Percentiles rank a stretch among this genome's conserved stretches.
These are phyloP conservation scores for Picocystis sp. DNA, from an alignment of 163 green algal species.

Conservation along the genomic window DNA sequence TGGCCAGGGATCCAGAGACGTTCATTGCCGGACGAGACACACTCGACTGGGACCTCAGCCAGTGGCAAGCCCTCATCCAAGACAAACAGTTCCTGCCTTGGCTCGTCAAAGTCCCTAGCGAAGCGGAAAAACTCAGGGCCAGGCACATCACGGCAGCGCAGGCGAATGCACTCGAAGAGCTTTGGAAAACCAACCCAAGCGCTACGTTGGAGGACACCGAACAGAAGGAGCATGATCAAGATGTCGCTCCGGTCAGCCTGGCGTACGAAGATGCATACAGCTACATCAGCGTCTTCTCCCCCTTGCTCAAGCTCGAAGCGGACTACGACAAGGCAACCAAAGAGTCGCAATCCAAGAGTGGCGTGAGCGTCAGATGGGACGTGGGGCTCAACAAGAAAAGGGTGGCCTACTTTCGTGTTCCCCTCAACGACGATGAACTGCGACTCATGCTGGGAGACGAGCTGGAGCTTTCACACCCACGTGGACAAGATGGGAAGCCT, in stretches of 20 bases:
- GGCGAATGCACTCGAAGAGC: conserved; percentile 69
- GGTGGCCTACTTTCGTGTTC: conserved; percentile 75
- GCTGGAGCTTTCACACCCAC: conserved; percentile 58
- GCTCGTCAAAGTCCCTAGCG: conserved; percentile 60
- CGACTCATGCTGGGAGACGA: conserved; percentile 70
- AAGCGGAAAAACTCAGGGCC: conserved; percentile 50
- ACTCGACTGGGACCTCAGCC: conserved; percentile 63
- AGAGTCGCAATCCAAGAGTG: conserved; percentile 60
- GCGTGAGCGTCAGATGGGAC: conserved; percentile 77
- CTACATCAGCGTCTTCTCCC: conserved; percentile 71
- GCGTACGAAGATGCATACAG: conserved; percentile 32
- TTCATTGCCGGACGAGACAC: conserved; percentile 38
- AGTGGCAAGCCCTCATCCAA: conserved; percentile 60
- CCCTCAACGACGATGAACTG: conserved; percentile 44
- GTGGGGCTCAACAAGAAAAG: conserved; percentile 73
- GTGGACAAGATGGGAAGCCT: conserved; percentile 30
- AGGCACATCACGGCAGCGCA: conserved; percentile 47
- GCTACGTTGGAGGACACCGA: conserved; percentile 64
- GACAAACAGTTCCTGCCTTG: conserved; percentile 77
- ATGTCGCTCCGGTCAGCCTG: conserved; percentile 18
- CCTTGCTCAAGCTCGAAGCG: conserved; percentile 82
- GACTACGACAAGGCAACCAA: conserved; percentile 88
- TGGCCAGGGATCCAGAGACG: conserved; percentile 57
- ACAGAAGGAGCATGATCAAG: conserved; percentile 17
- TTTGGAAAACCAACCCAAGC: conserved; percentile 67